phyloP scores from a whole-genome alignment of 208 protist species.

The Acanthamoeba triangularis region DNA sequence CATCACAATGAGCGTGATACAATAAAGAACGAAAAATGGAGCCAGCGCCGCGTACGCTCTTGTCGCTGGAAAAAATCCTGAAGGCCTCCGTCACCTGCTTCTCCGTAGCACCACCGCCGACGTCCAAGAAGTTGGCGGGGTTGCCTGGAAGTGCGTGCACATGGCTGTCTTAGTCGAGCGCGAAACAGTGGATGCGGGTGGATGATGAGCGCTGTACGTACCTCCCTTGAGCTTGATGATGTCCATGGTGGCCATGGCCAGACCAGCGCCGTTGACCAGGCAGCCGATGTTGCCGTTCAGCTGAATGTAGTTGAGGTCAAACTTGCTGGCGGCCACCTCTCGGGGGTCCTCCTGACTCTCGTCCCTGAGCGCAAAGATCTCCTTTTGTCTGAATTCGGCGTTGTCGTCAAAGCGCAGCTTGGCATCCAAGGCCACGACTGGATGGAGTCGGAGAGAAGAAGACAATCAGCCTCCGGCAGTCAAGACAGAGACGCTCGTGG shows the following conservation, averaged over 20 bases:
- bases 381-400: slow-evolving; percentile 97
- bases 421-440: slow-evolving; percentile 98
- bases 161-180: no score
- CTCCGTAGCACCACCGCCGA: slow-evolving; percentile 95
- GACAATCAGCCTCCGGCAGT: background rate
- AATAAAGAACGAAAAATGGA: background rate
- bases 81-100: slow-evolving; percentile 98
- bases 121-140: slow-evolving; percentile 99
- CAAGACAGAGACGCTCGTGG: background rate
- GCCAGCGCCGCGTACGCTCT: slow-evolving; percentile 69
- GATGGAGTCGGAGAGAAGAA: background rate
- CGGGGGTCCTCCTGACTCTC: slow-evolving; percentile 94
- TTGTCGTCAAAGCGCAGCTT: slow-evolving; percentile 99
- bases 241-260: slow-evolving; percentile 99
- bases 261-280: slow-evolving; percentile 98
- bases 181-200: background rate
- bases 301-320: slow-evolving; percentile 99
- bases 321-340: slow-evolving; percentile 96
- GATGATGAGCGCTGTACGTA: slow-evolving; percentile 26
- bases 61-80: slow-evolving; percentile 96
- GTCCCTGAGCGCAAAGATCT: slow-evolving; percentile 97
- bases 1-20: background rate
- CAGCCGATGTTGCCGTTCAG: slow-evolving; percentile 99
- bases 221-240: slow-evolving; percentile 99
- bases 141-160: background rate